Evolutionary conservation across 345 rosid genomes (phyloP).

Genomic region (Viola odorata): DNA sequence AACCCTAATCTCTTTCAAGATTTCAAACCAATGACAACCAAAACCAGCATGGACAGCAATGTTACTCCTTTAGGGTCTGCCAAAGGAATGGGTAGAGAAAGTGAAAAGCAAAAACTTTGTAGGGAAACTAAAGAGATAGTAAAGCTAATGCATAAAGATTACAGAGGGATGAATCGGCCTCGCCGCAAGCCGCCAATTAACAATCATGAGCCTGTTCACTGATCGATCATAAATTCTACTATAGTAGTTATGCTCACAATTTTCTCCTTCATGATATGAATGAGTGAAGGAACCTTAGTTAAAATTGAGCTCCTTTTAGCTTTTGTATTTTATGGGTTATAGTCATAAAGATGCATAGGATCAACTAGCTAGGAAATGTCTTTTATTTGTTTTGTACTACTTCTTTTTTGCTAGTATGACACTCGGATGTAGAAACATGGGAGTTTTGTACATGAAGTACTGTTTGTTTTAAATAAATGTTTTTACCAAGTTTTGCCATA

Average conservation of each 20-base stretch:
- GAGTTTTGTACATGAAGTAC: no score
- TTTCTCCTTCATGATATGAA: slow-evolving; percentile 13
- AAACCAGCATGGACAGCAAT: slow-evolving; percentile 13
- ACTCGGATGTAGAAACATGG: no score
- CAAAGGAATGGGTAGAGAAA: neutral
- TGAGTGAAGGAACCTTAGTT: slow-evolving; percentile 9
- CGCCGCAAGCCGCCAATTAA: slow-evolving; percentile 45
- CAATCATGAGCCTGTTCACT: slow-evolving; percentile 36
- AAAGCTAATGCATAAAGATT: slow-evolving; percentile 35
- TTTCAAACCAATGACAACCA: slow-evolving; percentile 15
- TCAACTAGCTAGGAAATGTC: no score
- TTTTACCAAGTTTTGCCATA: no score
- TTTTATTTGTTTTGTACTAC: no score
- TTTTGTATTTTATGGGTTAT: slow-evolving; percentile 2
- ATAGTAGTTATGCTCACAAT: slow-evolving; percentile 19
- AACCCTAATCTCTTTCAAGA: slow-evolving; percentile 11
- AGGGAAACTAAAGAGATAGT: slow-evolving; percentile 31
- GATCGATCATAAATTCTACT: slow-evolving; percentile 6
- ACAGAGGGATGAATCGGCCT: slow-evolving; percentile 25
- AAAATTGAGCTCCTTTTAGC: slow-evolving; percentile 1
- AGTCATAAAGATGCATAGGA: neutral
- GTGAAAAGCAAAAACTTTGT: slow-evolving; percentile 27
- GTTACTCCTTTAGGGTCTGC: slow-evolving; percentile 7
- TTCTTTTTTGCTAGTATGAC: no score
- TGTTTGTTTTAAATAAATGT: no score